Conservation (phyloP, 768 basidiomycete species). For the Dacryopinax spathularia region DNA sequence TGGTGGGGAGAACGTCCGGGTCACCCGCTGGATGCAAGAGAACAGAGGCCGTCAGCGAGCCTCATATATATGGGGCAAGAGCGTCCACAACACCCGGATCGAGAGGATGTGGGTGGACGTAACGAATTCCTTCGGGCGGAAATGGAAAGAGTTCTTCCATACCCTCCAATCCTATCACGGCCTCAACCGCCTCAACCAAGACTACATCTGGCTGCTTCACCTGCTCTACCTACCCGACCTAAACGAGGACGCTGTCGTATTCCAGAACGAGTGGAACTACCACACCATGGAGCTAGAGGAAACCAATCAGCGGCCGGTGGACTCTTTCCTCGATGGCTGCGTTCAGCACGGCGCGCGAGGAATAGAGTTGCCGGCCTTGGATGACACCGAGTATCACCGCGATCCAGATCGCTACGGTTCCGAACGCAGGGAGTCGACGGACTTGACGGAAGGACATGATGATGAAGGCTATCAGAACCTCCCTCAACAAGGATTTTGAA, state of each 20-base stretch:
- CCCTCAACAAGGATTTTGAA: no score
- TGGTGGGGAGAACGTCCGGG: conserved; percentile 20
- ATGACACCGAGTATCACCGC: no score
- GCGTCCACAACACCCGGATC: conserved; percentile 18
- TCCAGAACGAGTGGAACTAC: conserved; percentile 7
- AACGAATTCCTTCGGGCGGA: not conserved
- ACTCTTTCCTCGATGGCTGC: not conserved
- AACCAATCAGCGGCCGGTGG: not conserved
- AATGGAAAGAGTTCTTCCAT: conserved; percentile 11
- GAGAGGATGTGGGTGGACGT: conserved; percentile 20
- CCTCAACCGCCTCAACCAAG: not conserved
- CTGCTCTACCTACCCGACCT: conserved; percentile 9
- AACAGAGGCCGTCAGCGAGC: conserved; percentile 12
- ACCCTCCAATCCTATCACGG: conserved; percentile 6
- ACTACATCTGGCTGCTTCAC: conserved; percentile 11
- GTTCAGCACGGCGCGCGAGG: not conserved
- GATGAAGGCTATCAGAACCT: no score
- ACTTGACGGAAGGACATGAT: no score
- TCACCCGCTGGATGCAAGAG: conserved; percentile 18
- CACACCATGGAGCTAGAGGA: conserved; percentile 4
- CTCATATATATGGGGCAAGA: conserved; percentile 22
- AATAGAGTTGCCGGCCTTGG: not conserved
- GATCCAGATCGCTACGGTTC: no score
- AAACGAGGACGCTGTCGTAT: conserved; percentile 8
- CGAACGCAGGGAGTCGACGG: no score